Conservation (phyloP, 345 rosid genomes). For the Microcos paniculata region DNA sequence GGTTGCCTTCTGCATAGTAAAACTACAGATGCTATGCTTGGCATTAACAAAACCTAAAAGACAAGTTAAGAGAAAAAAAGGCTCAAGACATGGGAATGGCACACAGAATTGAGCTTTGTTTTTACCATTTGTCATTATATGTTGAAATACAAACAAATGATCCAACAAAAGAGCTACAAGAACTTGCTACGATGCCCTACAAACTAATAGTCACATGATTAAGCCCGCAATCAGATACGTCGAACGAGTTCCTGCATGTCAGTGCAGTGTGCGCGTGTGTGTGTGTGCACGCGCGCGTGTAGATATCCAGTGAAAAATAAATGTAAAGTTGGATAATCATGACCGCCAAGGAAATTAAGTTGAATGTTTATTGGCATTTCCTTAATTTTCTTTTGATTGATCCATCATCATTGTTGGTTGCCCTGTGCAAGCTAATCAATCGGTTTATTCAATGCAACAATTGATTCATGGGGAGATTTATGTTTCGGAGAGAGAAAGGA, state of each 20-base stretch:
- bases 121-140: slow-evolving; percentile 13
- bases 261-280: too few species aligned
- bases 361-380: background rate
- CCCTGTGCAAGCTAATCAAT: background rate
- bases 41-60: background rate
- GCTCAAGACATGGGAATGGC: background rate
- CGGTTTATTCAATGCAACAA: background rate
- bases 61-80: background rate
- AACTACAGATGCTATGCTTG: background rate
- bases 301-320: background rate
- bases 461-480: background rate
- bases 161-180: background rate
- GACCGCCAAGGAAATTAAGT: background rate
- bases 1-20: slow-evolving; percentile 4
- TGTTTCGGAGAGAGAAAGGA: background rate
- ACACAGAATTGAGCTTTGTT: background rate
- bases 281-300: too few species aligned
- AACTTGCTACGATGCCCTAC: background rate
- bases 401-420: background rate
- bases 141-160: background rate
- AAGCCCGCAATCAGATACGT: background rate
- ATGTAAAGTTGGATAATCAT: background rate
- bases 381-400: background rate
- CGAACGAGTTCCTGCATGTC: too few species aligned
- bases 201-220: too few species aligned